phyloP scores from a whole-genome alignment of 352 stramenopile genomes.

The Globisporangium cederbergense region DNA sequence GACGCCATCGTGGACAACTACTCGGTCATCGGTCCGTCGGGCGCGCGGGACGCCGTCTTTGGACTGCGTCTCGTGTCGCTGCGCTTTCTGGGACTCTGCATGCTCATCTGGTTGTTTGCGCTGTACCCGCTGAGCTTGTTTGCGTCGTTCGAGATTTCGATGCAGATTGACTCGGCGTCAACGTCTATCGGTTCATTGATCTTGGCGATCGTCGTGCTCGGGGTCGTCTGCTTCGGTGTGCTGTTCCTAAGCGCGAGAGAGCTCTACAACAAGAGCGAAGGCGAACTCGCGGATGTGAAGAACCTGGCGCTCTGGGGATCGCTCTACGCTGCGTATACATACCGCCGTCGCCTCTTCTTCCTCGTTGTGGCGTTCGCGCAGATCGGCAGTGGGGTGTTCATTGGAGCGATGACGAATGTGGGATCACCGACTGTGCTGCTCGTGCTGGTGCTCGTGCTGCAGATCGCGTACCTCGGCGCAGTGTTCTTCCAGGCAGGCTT shows the following conservation, averaged over 20 bases:
- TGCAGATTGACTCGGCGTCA: slow-evolving; percentile 42
- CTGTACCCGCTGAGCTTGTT: slow-evolving; percentile 64
- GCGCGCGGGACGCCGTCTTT: slow-evolving; percentile 22
- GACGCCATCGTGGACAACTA: slow-evolving; percentile 34
- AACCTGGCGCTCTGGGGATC: slow-evolving; percentile 55
- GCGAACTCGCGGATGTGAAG: slow-evolving; percentile 47
- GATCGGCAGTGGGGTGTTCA: slow-evolving; percentile 45
- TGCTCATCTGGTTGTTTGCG: slow-evolving; percentile 63
- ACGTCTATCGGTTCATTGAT: slow-evolving; percentile 26
- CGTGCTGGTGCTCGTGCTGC: slow-evolving; percentile 42
- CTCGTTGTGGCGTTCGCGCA: slow-evolving; percentile 49
- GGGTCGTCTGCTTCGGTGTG: slow-evolving; percentile 42
- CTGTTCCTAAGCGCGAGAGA: slow-evolving; percentile 31
- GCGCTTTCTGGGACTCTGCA: slow-evolving; percentile 49
- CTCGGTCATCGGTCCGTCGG: slow-evolving; percentile 21
- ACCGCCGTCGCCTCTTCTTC: slow-evolving; percentile 70
- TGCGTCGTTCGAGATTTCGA: slow-evolving; percentile 62
- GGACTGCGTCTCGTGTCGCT: slow-evolving; percentile 55
- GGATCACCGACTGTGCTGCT: slow-evolving; percentile 31
- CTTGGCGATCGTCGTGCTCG: slow-evolving; percentile 39
- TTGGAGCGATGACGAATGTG: slow-evolving; percentile 45
- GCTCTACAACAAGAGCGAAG: slow-evolving; percentile 44
- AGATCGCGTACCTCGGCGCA: slow-evolving; percentile 44
- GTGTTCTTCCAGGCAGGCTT: slow-evolving; percentile 46
- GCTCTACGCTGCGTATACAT: slow-evolving; percentile 60